phyloP scores from a whole-genome alignment of 768 basidiomycete species.

The Plicaturopsis crispa region DNA sequence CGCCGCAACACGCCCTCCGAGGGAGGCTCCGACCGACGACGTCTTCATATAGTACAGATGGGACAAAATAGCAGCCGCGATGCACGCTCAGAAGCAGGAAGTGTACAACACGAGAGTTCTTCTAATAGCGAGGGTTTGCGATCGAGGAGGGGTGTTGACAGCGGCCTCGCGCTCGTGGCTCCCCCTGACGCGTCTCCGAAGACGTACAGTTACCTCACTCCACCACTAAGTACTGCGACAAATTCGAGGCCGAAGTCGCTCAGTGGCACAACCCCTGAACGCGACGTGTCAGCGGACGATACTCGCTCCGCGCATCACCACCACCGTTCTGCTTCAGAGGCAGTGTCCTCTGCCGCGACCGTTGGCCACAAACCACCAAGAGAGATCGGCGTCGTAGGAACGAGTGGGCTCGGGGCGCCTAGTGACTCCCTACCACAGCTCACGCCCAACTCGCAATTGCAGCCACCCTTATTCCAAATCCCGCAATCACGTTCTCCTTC shows the following conservation, averaged over 20 bases:
- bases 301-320: conserved; percentile 25
- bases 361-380: conserved; percentile 43
- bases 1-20: conserved; percentile 44
- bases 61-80: conserved; percentile 38
- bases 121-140: conserved; percentile 1
- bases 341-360: no score
- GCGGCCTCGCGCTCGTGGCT: conserved; percentile 63
- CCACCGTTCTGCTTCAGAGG: conserved; percentile 26
- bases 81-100: conserved; percentile 16
- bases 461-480: conserved; percentile 26
- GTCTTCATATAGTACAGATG: conserved; percentile 62
- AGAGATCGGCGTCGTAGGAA: conserved; percentile 47
- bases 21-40: conserved; percentile 55
- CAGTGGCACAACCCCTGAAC: conserved; percentile 13
- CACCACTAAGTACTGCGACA: conserved; percentile 34
- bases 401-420: conserved; percentile 21
- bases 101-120: not conserved
- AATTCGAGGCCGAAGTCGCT: conserved; percentile 12
- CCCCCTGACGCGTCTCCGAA: conserved; percentile 60
- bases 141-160: no score
- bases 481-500: conserved; percentile 24
- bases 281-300: conserved; percentile 29
- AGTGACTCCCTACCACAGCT: conserved; percentile 19
- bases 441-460: conserved; percentile 23
- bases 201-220: conserved; percentile 44